Evolutionary conservation across 2,329 filamentous ascomycete genomes (phyloP).

Genomic region (Diaporthe batatas): DNA sequence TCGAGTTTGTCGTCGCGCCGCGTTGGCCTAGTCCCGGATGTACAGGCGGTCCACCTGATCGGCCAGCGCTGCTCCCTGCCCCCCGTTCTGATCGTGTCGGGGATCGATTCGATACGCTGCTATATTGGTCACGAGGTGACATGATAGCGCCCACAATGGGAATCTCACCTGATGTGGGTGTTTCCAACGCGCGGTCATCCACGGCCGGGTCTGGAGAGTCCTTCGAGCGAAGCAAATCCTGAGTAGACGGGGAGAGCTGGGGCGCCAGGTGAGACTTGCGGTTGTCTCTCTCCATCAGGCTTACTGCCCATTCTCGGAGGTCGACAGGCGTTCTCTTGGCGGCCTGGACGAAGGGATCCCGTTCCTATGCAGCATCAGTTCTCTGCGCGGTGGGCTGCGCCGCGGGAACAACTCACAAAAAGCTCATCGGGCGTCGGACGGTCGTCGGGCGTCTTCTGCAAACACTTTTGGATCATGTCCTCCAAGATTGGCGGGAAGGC

Average conservation of each 20-base stretch:
- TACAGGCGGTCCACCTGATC: conserved; percentile 57
- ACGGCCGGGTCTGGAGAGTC: conserved; percentile 69
- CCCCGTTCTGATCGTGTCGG: conserved; percentile 62
- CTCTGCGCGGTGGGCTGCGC: background rate
- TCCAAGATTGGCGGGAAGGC: conserved; percentile 96
- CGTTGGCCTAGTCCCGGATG: conserved; percentile 68
- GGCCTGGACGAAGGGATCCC: conserved; percentile 93
- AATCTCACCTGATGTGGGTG: conserved; percentile 80
- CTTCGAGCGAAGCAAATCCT: conserved; percentile 77
- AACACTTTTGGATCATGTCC: conserved; percentile 96
- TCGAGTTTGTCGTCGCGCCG: conserved; percentile 65
- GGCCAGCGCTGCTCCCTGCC: conserved; percentile 56
- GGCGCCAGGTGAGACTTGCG: conserved; percentile 93
- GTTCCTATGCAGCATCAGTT: conserved; percentile 71
- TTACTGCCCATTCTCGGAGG: conserved; percentile 91
- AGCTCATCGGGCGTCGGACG: conserved; percentile 94
- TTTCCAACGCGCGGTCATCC: conserved; percentile 63
- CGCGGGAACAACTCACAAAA: conserved; percentile 73
- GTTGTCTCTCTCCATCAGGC: conserved; percentile 94
- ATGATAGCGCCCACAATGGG: conserved; percentile 72
- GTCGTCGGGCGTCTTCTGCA: conserved; percentile 89
- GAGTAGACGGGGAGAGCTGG: conserved; percentile 81
- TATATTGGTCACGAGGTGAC: conserved; percentile 65
- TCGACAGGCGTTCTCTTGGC: conserved; percentile 97
- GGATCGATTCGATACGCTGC: conserved; percentile 62